A percentile compares a stretch with the other conserved stretches of the same genome.
These are phyloP conservation scores for Phytophthora rubi DNA, from an alignment of 352 stramenopile species.

Conservation along the genomic window DNA sequence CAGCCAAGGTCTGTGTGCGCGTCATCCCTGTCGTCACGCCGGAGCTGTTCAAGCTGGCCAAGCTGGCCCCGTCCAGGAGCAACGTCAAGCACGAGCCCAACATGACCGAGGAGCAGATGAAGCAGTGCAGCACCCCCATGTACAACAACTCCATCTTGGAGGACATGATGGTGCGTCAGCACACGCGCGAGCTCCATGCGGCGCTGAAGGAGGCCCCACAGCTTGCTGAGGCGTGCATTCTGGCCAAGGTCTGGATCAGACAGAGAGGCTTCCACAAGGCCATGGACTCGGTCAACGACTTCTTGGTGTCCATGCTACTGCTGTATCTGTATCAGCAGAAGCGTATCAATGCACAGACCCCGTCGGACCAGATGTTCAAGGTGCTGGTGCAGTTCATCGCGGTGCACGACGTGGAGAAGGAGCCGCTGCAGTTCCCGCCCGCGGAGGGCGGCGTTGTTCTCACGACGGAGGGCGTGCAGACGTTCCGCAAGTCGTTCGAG, in stretches of 20 bases:
- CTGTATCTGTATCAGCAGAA: slow-evolving; percentile 84
- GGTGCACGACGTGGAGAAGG: slow-evolving; percentile 65
- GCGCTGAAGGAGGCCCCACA: slow-evolving; percentile 65
- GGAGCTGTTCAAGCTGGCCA: slow-evolving; percentile 82
- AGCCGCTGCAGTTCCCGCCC: slow-evolving; percentile 73
- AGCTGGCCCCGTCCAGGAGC: slow-evolving; percentile 80
- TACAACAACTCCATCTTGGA: slow-evolving; percentile 94
- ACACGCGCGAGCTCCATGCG: slow-evolving; percentile 83
- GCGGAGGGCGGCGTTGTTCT: slow-evolving; percentile 59
- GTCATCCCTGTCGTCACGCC: slow-evolving; percentile 74
- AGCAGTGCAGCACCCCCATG: slow-evolving; percentile 72
- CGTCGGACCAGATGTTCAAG: slow-evolving; percentile 89
- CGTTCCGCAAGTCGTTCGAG: slow-evolving; percentile 72
- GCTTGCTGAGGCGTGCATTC: slow-evolving; percentile 80
- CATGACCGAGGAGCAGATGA: slow-evolving; percentile 78
- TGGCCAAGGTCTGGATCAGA: slow-evolving; percentile 90
- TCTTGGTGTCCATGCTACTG: slow-evolving; percentile 84
- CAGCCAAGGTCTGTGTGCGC: slow-evolving; percentile 59
- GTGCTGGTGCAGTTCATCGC: slow-evolving; percentile 85
- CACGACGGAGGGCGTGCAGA: slow-evolving; percentile 69
- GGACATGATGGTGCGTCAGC: slow-evolving; percentile 86
- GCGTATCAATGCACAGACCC: slow-evolving; percentile 68
- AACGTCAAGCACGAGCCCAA: slow-evolving; percentile 85
- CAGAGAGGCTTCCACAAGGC: slow-evolving; percentile 82
- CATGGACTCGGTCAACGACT: slow-evolving; percentile 86